These are phyloP conservation scores for Colletotrichum spaethianum DNA, from an alignment of 2,329 filamentous ascomycete genomes.

Conservation along the genomic window DNA sequence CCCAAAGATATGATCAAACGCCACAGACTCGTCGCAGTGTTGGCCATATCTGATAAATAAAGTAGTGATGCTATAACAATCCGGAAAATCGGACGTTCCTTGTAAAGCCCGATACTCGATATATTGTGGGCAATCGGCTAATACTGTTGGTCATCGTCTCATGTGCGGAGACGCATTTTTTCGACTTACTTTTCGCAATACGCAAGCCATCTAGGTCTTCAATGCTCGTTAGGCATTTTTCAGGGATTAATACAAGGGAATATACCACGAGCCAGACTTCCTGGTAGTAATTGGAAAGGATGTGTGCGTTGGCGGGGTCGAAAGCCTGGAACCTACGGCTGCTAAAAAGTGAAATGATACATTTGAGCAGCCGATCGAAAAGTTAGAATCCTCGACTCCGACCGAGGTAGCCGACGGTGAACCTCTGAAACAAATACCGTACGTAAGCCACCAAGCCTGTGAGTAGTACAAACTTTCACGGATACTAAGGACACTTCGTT, in stretches of 20 bases:
- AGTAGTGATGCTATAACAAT: too few relatives aligned
- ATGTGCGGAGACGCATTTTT: background rate
- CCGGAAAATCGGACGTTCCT: too few relatives aligned
- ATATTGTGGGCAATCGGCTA: background rate
- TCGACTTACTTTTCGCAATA: background rate
- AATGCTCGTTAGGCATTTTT: too few relatives aligned
- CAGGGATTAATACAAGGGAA: too few relatives aligned
- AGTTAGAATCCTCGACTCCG: conserved; percentile 3
- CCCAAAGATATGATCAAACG: too few relatives aligned
- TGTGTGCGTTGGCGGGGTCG: background rate
- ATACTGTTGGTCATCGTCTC: background rate
- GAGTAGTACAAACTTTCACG: background rate
- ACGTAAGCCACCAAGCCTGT: background rate
- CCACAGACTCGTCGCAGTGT: too few relatives aligned
- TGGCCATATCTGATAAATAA: too few relatives aligned
- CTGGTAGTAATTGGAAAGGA: background rate
- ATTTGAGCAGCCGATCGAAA: background rate
- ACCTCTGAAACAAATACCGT: conserved; percentile 21
- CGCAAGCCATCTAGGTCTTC: background rate
- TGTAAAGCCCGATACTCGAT: too few relatives aligned
- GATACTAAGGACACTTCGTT: background rate
- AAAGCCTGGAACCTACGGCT: background rate
- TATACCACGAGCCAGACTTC: too few relatives aligned
- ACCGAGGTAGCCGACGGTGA: conserved; percentile 10
- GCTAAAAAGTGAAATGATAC: background rate